Base-by-base conservation (phyloP, 768 basidiomycete genomes). In the Kwoniella bestiolae region DNA sequence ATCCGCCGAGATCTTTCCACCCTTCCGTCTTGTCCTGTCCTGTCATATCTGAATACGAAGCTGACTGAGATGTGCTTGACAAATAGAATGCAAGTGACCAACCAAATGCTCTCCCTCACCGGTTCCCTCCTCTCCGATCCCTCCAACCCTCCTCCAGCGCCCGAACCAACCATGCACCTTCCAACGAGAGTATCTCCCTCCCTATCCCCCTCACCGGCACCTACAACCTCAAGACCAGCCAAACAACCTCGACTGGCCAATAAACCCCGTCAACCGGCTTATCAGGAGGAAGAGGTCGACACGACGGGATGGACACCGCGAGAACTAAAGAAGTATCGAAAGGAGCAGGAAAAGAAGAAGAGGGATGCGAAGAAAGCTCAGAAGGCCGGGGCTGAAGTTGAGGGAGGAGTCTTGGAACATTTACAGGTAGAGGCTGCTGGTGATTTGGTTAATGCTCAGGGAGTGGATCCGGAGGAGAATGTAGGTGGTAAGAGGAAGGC, bases 61-160 rank as follows among this genome's bases (percentile, higher is more conserved):
- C 34, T 52, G 65, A 49, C 23, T 41, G 63, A 26, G 8, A 45
- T 55, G 9, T 31, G 21, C 7, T 28, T 31, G n/a, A n/a, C n/a
- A 14, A 45, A 8, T 74, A 96, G 94, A 26, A 79, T 94, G 64
- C 93, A 89, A 14, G 87, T 94, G 34, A 92, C 92, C 32, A 94
- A 96, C 75, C 90, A 94, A 76, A 94, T 95, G 92, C 82, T 96
- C 21, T 94, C 92, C 2, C 82, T 96, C 12, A 85, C 91, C 31
- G 93, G 93, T 23, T 76, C 70, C 23, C 69, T 73, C 14, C 64
- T 75, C 0, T 25, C 60, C 25, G 73, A 73, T 66, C 72, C 72
- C 49, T 53, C 71, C 38, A 75, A 67, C 50, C 71, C 76, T 4
- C 75, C 71, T 9, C 66, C 72, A 12, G 56, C 63, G 18, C 73